phyloP scores from a whole-genome alignment of 139 green algal genomes.

The Diplosphaera chodatii region DNA sequence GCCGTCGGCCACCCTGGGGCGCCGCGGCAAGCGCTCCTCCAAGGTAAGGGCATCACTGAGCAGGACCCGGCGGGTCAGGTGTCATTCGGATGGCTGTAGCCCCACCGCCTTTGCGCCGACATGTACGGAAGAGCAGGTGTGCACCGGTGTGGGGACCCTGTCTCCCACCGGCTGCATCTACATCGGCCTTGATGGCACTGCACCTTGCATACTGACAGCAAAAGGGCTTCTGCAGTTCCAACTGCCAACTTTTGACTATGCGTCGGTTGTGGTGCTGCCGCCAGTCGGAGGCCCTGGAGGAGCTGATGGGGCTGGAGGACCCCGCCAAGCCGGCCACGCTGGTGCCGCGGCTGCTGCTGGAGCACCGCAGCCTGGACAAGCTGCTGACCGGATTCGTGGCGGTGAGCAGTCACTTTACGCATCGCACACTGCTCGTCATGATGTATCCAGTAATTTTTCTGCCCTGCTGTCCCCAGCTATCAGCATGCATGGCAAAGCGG shows the following conservation, averaged over 20 bases:
- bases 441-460: too few species aligned
- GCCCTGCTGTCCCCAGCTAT: too few species aligned
- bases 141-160: too few species aligned
- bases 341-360: conserved; percentile 46
- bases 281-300: conserved; percentile 43
- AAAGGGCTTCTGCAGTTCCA: too few species aligned
- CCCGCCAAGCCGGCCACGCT: neutral
- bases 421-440: too few species aligned
- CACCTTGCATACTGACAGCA: too few species aligned
- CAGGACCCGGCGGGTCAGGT: neutral
- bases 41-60: neutral
- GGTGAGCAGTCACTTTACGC: neutral
- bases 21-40: conserved; percentile 29
- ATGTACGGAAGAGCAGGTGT: too few species aligned
- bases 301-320: conserved; percentile 37
- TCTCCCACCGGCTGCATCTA: too few species aligned
- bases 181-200: too few species aligned
- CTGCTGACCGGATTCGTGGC: conserved; percentile 33
- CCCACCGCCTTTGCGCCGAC: too few species aligned
- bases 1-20: conserved; percentile 25
- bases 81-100: neutral
- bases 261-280: neutral
- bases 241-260: too few species aligned
- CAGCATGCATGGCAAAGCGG: too few species aligned
- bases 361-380: conserved; percentile 61